Evolutionary conservation across 2,329 filamentous ascomycete genomes (phyloP).

Genomic region (Cladosporium sp.): DNA sequence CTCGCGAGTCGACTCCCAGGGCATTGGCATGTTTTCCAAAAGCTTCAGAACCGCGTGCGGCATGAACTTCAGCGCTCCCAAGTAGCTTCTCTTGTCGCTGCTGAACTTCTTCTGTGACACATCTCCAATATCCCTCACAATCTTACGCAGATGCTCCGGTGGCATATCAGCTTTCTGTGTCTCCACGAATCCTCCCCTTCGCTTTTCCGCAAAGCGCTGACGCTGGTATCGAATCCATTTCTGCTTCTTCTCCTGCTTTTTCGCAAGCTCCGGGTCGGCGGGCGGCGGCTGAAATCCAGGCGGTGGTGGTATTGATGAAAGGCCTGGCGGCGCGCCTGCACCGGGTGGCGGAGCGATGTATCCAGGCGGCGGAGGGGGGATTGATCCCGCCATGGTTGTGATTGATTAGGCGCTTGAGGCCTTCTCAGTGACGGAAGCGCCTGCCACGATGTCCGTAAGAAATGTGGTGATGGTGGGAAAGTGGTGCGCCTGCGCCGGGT

Average conservation of each 20-base stretch:
- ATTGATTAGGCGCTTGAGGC: neutral
- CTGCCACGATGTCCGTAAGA: neutral
- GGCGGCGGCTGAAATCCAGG: slow-evolving; percentile 73
- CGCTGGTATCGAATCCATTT: slow-evolving; percentile 93
- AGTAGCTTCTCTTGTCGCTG: slow-evolving; percentile 94
- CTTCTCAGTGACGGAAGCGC: neutral
- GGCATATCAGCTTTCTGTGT: slow-evolving; percentile 99
- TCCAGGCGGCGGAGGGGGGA: slow-evolving; percentile 63
- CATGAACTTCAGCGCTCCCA: slow-evolving; percentile 98
- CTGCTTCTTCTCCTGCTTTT: slow-evolving; percentile 98
- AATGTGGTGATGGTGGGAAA: neutral
- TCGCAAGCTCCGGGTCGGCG: slow-evolving; percentile 77
- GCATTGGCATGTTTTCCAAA: slow-evolving; percentile 99
- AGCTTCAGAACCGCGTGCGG: slow-evolving; percentile 96
- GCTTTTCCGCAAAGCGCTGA: slow-evolving; percentile 93
- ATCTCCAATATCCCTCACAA: slow-evolving; percentile 96
- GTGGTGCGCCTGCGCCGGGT: slow-evolving; percentile 22
- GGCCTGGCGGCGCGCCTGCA: slow-evolving; percentile 46
- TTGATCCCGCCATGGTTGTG: slow-evolving; percentile 38
- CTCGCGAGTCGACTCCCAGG: slow-evolving; percentile 92
- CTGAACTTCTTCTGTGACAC: slow-evolving; percentile 99
- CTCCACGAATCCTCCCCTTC: slow-evolving; percentile 93
- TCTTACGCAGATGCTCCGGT: slow-evolving; percentile 95
- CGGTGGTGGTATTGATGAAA: slow-evolving; percentile 55
- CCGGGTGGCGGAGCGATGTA: slow-evolving; percentile 50